These are phyloP conservation scores for Xerocomus brunneocitrinus DNA, from an alignment of 768 basidiomycete genomes.

Conservation along the genomic window DNA sequence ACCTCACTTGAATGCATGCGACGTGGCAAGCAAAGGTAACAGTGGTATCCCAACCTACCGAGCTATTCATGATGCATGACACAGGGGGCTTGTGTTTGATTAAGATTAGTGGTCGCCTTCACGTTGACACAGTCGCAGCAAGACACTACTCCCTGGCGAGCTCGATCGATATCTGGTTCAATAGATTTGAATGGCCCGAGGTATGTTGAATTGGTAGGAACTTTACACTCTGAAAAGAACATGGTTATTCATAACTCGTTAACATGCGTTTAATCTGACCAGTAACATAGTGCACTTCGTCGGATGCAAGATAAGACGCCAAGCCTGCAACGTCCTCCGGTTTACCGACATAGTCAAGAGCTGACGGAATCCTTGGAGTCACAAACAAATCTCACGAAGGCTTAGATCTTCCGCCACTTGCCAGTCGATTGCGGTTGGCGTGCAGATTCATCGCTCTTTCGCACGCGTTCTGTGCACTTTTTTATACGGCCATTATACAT, in stretches of 20 bases:
- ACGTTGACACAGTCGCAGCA: neutral
- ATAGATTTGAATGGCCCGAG: neutral
- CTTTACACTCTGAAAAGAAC: neutral
- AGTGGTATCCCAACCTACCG: too few relatives aligned
- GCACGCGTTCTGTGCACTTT: neutral
- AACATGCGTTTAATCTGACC: neutral
- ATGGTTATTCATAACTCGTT: neutral
- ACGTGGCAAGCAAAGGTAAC: too few relatives aligned
- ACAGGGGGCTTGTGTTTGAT: too few relatives aligned
- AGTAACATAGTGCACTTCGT: neutral
- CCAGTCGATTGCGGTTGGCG: neutral
- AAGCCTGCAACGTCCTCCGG: constrained; percentile 23
- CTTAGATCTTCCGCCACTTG: neutral
- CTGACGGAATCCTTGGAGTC: neutral
- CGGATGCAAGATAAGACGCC: constrained; percentile 24
- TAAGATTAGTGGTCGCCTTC: too few relatives aligned
- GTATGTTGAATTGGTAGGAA: neutral
- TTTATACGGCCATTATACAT: neutral
- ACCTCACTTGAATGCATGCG: too few relatives aligned
- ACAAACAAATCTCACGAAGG: neutral
- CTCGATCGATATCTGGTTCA: neutral
- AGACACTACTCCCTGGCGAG: neutral
- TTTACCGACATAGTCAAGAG: neutral
- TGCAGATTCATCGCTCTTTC: neutral
- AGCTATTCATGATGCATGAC: too few relatives aligned